A percentile compares a stretch with the other conserved stretches of the same genome.
phyloP scores from a whole-genome alignment of 2,329 filamentous ascomycete genomes.

The Colletotrichum sojae region DNA sequence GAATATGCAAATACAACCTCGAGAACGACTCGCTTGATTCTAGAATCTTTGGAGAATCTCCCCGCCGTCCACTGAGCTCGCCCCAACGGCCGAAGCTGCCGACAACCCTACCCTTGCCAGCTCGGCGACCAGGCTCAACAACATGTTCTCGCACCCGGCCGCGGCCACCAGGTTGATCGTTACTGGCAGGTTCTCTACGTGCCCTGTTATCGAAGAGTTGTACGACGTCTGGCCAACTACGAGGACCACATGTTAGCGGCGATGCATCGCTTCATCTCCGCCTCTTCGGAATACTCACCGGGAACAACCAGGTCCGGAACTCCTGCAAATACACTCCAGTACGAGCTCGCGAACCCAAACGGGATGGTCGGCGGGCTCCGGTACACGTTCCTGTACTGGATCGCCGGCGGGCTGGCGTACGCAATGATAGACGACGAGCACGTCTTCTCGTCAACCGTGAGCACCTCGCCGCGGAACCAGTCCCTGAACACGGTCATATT shows the following conservation, averaged over 20 bases:
- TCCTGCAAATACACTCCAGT: slow-evolving; percentile 47
- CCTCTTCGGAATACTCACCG: not conserved
- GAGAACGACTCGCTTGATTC: not conserved
- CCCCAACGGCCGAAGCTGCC: slow-evolving; percentile 55
- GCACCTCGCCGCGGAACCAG: slow-evolving; percentile 62
- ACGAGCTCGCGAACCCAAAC: slow-evolving; percentile 56
- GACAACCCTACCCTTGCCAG: slow-evolving; percentile 63
- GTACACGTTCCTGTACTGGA: slow-evolving; percentile 1
- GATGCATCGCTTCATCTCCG: too few relatives aligned
- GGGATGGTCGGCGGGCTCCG: slow-evolving; percentile 41
- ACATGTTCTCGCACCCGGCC: slow-evolving; percentile 71
- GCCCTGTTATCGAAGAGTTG: slow-evolving; percentile 56
- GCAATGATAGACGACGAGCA: slow-evolving; percentile 36
- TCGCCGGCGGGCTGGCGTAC: not conserved
- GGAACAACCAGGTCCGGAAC: slow-evolving; percentile 58
- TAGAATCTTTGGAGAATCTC: not conserved
- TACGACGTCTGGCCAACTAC: slow-evolving; percentile 53
- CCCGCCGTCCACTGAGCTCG: not conserved
- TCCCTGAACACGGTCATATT: slow-evolving; percentile 65
- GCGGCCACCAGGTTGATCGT: slow-evolving; percentile 70
- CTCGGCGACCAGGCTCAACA: slow-evolving; percentile 67
- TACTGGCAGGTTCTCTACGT: slow-evolving; percentile 67
- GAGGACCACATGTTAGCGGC: not conserved
- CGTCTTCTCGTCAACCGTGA: slow-evolving; percentile 48
- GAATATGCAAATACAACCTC: too few relatives aligned